Evolutionary conservation across 805 yeast species (phyloP).

Genomic region (Schizosaccharomyces japonicus): DNA sequence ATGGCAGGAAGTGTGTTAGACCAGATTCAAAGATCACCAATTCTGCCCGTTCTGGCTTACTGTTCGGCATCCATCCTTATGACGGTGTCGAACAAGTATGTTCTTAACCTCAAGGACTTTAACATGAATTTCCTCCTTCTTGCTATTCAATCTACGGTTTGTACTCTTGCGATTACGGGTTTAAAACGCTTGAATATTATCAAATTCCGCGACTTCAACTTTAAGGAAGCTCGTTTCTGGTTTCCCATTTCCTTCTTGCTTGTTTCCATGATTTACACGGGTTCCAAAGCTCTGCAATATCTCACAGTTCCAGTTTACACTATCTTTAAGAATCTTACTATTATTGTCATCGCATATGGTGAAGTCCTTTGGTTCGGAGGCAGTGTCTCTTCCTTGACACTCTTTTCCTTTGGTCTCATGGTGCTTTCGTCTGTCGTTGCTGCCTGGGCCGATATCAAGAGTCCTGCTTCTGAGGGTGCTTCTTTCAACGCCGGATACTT

Average conservation of each 20-base stretch:
- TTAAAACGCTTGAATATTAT: slow-evolving; percentile 54
- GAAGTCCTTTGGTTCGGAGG: slow-evolving; percentile 96
- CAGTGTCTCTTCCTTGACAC: slow-evolving; percentile 64
- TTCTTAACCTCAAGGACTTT: slow-evolving; percentile 54
- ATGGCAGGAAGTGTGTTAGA: slow-evolving; percentile 29
- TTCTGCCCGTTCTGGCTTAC: slow-evolving; percentile 22
- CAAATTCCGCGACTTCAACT: slow-evolving; percentile 63
- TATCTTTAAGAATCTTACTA: slow-evolving; percentile 90
- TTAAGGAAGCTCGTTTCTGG: slow-evolving; percentile 70
- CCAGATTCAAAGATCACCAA: background rate
- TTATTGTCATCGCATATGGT: slow-evolving; percentile 90
- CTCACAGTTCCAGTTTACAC: slow-evolving; percentile 90
- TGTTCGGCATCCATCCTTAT: slow-evolving; percentile 85
- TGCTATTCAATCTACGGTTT: slow-evolving; percentile 71
- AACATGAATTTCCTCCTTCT: slow-evolving; percentile 71
- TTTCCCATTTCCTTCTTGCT: slow-evolving; percentile 74
- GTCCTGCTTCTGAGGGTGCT: slow-evolving; percentile 19
- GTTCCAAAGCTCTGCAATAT: slow-evolving; percentile 80
- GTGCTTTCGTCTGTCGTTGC: slow-evolving; percentile 91
- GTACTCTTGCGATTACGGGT: slow-evolving; percentile 47
- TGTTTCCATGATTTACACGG: slow-evolving; percentile 86
- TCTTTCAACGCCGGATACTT: slow-evolving; percentile 40
- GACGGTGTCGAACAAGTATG: slow-evolving; percentile 94
- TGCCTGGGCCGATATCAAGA: slow-evolving; percentile 54
- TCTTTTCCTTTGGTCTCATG: slow-evolving; percentile 74